Percentiles rank a stretch among this genome's conserved stretches.
Conservation (phyloP, 257 asterid species). For the Cinchona pubescens region DNA sequence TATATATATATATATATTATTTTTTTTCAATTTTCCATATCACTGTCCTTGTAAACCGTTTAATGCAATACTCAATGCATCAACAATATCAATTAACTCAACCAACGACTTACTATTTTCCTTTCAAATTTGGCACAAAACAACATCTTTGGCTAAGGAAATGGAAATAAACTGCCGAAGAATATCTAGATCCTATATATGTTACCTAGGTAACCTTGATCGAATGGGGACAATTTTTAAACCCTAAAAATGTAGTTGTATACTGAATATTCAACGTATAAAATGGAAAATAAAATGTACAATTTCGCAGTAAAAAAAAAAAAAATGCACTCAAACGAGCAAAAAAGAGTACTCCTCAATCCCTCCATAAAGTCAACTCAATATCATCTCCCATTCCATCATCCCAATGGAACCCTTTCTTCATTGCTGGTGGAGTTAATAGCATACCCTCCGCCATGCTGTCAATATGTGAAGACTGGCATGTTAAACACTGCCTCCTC, state of each 20-base stretch:
- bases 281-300: background rate
- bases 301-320: background rate
- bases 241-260: background rate
- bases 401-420: conserved; percentile 52
- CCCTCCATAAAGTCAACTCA: conserved; percentile 49
- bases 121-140: background rate
- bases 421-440: conserved; percentile 69
- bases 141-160: background rate
- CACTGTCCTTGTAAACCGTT: background rate
- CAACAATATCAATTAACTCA: background rate
- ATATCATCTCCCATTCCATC: conserved; percentile 22
- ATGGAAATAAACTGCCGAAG: background rate
- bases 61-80: background rate
- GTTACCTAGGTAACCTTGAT: background rate
- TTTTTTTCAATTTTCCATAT: too few relatives aligned
- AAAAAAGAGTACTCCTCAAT: conserved; percentile 2
- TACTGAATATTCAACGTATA: background rate
- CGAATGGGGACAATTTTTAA: background rate
- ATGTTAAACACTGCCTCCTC: conserved; percentile 71
- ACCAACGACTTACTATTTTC: background rate
- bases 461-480: conserved; percentile 59
- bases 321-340: background rate
- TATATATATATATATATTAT: too few relatives aligned
- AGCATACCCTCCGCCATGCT: conserved; percentile 90
- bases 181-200: background rate